These are phyloP conservation scores for Sapria himalayana DNA, from an alignment of 345 rosid species.

Conservation along the genomic window DNA sequence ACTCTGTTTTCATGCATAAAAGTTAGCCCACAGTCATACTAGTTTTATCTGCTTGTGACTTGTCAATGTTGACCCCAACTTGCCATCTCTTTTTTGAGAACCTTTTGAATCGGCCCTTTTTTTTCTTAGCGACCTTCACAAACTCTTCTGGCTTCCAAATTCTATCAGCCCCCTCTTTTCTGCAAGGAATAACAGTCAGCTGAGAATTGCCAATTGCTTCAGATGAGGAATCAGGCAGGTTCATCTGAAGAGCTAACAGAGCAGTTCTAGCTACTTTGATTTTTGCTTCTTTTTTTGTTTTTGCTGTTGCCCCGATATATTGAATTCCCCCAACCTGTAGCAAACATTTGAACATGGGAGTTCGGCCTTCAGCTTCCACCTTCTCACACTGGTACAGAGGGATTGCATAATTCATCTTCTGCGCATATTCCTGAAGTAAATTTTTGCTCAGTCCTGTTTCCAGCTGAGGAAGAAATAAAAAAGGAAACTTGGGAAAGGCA, in stretches of 20 bases:
- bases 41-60: too few species aligned
- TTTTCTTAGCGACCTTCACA: conserved; percentile 27
- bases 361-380: conserved; percentile 23
- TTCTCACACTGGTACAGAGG: conserved; percentile 41
- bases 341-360: conserved; percentile 25
- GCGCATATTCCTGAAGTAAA: conserved; percentile 84
- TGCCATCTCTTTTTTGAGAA: too few species aligned
- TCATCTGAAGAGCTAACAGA: conserved; percentile 40
- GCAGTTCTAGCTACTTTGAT: conserved; percentile 91
- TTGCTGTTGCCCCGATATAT: conserved; percentile 58
- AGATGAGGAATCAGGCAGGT: conserved; percentile 16
- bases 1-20: too few species aligned
- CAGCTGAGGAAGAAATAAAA: conserved; percentile 23
- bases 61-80: too few species aligned
- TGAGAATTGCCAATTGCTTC: conserved; percentile 16
- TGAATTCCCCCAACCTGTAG: conserved; percentile 73
- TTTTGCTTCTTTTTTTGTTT: conserved; percentile 67
- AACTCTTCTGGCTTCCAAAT: conserved; percentile 15
- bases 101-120: conserved; percentile 36
- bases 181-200: conserved; percentile 54
- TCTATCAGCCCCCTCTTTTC: conserved; percentile 32
- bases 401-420: conserved; percentile 79
- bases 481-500: too few species aligned
- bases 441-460: conserved; percentile 81
- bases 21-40: too few species aligned